Conservation (phyloP, 352 stramenopile genomes). For the Phytophthora hibernalis region DNA sequence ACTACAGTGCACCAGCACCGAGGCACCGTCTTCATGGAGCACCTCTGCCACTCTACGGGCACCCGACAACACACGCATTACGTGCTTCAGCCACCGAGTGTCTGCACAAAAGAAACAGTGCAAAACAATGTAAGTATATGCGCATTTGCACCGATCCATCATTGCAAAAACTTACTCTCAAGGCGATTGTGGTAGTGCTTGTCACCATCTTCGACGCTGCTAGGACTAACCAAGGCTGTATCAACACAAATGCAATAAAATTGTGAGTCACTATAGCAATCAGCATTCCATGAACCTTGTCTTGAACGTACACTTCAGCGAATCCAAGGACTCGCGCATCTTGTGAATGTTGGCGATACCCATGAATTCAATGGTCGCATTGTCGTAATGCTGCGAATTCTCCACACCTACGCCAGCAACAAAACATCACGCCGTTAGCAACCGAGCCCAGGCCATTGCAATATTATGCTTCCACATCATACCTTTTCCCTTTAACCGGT, state of each 20-base stretch:
- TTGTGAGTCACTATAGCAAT: conserved; percentile 3
- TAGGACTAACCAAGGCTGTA: conserved; percentile 81
- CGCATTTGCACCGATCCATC: neutral
- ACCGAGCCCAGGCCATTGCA: neutral
- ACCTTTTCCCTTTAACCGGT: conserved; percentile 87
- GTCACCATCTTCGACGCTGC: conserved; percentile 83
- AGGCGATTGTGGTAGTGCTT: conserved; percentile 90
- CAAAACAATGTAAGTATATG: conserved; percentile 9
- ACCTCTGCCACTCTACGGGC: conserved; percentile 77
- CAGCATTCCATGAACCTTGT: neutral
- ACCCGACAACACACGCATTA: conserved; percentile 89
- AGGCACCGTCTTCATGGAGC: conserved; percentile 86
- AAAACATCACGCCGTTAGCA: conserved; percentile 11
- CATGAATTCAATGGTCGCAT: conserved; percentile 96
- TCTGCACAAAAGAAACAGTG: conserved; percentile 52
- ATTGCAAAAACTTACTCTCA: conserved; percentile 62
- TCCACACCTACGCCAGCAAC: conserved; percentile 94
- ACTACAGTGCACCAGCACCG: conserved; percentile 87
- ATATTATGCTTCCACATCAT: neutral
- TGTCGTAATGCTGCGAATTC: conserved; percentile 97
- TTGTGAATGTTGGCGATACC: conserved; percentile 99
- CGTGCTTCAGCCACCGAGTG: conserved; percentile 96
- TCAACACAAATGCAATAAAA: conserved; percentile 12
- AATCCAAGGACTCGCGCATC: conserved; percentile 95
- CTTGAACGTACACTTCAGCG: conserved; percentile 66